Percentiles rank a stretch among this genome's conserved stretches.
Evolutionary conservation across 352 stramenopile genomes (phyloP).

Genomic region (Halophytophthora polymorphica): DNA sequence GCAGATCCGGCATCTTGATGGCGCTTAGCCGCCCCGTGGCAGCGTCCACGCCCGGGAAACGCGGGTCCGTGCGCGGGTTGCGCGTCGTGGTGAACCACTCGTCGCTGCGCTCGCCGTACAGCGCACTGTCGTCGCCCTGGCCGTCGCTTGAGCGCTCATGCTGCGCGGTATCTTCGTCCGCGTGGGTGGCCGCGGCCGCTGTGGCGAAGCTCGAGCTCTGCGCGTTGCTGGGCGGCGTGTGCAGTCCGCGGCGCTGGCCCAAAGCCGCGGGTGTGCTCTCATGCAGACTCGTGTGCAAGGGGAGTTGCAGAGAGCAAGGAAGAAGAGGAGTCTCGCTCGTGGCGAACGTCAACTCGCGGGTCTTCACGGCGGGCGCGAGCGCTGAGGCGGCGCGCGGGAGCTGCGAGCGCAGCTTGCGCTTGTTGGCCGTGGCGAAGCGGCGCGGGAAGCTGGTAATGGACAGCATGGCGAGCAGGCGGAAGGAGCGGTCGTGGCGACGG

Average conservation of each 20-base stretch:
- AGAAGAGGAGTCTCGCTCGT: background rate
- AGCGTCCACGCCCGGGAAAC: slow-evolving; percentile 53
- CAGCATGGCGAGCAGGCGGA: slow-evolving; percentile 41
- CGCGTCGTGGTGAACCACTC: slow-evolving; percentile 74
- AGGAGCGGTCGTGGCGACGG: background rate
- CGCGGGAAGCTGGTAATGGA: slow-evolving; percentile 79
- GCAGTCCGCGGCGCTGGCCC: background rate
- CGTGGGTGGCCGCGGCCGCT: slow-evolving; percentile 17
- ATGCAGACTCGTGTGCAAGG: background rate
- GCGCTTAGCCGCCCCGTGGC: slow-evolving; percentile 45
- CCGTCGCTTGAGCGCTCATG: slow-evolving; percentile 17
- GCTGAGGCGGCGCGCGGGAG: slow-evolving; percentile 5
- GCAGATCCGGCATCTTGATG: slow-evolving; percentile 83
- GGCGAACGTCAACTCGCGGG: slow-evolving; percentile 11
- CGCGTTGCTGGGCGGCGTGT: slow-evolving; percentile 14
- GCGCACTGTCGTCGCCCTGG: slow-evolving; percentile 46
- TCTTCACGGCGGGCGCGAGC: slow-evolving; percentile 28
- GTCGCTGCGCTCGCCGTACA: slow-evolving; percentile 58
- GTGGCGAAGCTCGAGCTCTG: slow-evolving; percentile 26
- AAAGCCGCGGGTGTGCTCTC: background rate
- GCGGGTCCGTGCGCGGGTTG: slow-evolving; percentile 49
- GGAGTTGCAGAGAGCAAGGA: slow-evolving; percentile 3
- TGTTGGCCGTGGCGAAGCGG: slow-evolving; percentile 72
- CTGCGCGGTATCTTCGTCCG: slow-evolving; percentile 14
- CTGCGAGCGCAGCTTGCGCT: slow-evolving; percentile 40